Evolutionary conservation across 306 rosid species (phyloP).

Genomic region (Aeschynomene evenia): DNA sequence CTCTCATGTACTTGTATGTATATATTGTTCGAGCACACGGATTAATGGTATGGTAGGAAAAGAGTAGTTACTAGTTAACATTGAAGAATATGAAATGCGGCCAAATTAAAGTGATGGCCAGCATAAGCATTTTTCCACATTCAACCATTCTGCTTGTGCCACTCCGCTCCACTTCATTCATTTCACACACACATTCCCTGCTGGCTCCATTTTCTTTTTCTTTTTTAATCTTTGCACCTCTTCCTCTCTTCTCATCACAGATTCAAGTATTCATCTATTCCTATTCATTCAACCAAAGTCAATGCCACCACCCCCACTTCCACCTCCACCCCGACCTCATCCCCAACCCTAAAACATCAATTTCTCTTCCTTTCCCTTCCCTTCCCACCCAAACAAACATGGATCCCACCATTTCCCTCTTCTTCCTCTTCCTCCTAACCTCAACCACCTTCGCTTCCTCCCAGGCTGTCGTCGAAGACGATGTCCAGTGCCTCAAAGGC

Average conservation of each 20-base stretch:
- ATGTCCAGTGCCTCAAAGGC: constrained; percentile 59
- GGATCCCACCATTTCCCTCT: neutral
- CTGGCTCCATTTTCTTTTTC: no score
- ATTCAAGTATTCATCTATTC: no score
- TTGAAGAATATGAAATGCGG: neutral
- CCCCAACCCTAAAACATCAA: neutral
- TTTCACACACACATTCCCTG: neutral
- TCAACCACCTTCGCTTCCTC: constrained; percentile 2
- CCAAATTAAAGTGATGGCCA: no score
- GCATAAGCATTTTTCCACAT: neutral
- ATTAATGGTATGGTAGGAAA: no score
- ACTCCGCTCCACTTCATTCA: neutral
- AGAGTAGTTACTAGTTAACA: no score
- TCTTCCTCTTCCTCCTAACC: constrained; percentile 4
- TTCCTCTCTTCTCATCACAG: no score
- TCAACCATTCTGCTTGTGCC: neutral
- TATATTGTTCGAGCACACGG: no score
- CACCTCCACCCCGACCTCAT: neutral
- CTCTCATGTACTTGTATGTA: no score
- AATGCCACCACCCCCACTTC: neutral
- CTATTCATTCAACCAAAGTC: neutral
- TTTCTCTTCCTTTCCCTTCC: no score
- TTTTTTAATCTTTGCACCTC: neutral
- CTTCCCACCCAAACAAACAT: neutral
- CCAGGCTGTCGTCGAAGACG: constrained; percentile 48